These are phyloP conservation scores for Spathaspora passalidarum DNA, from an alignment of 805 yeast species.

Conservation along the genomic window DNA sequence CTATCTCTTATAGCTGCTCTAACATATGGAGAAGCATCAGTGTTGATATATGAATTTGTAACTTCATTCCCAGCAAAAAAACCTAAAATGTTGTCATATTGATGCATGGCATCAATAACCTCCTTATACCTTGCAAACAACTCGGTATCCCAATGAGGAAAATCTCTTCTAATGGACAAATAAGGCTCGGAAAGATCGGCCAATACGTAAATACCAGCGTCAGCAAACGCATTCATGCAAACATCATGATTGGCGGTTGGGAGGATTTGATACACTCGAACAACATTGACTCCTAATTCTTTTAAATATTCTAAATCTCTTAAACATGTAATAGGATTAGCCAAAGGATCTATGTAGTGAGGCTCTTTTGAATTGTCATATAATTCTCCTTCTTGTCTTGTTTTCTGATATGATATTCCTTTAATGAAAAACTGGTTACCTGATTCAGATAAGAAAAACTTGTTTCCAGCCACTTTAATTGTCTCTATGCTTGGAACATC, in stretches of 20 bases:
- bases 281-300: slow-evolving; percentile 67
- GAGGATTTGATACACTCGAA: slow-evolving; percentile 86
- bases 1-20: slow-evolving; percentile 35
- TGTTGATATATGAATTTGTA: slow-evolving; percentile 22
- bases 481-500: neutral
- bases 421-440: slow-evolving; percentile 83
- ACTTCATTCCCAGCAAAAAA: slow-evolving; percentile 44
- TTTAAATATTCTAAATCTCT: slow-evolving; percentile 80
- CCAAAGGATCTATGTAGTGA: slow-evolving; percentile 69
- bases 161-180: slow-evolving; percentile 27
- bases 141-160: slow-evolving; percentile 35
- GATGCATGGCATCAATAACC: slow-evolving; percentile 31
- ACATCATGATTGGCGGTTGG: slow-evolving; percentile 66
- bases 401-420: slow-evolving; percentile 86
- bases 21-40: slow-evolving; percentile 32
- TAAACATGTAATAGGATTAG: slow-evolving; percentile 63
- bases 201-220: slow-evolving; percentile 34
- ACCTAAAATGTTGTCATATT: slow-evolving; percentile 34
- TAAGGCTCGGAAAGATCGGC: slow-evolving; percentile 37
- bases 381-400: slow-evolving; percentile 43
- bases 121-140: slow-evolving; percentile 25
- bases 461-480: slow-evolving; percentile 66
- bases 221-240: slow-evolving; percentile 65
- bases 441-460: slow-evolving; percentile 68
- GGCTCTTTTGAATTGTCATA: slow-evolving; percentile 17